Evolutionary conservation across 1,139 yeast species (phyloP), one percentile per base, ranked within the genome.

Genomic region (Taiozyma sp.): DNA sequence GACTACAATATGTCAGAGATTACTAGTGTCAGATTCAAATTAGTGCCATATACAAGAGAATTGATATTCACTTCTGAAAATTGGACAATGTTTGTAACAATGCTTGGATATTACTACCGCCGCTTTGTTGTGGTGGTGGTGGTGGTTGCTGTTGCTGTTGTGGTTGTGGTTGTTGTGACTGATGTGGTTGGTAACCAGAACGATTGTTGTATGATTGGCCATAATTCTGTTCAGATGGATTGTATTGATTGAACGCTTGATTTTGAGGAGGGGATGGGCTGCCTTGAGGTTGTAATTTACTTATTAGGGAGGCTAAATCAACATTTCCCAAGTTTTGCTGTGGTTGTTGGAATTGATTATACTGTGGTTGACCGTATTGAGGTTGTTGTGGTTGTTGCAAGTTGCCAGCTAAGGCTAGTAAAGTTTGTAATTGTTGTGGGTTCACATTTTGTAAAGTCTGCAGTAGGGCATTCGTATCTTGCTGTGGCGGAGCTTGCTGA

Each of bases 41-140:
- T 40, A 14, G 19, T 13, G 19, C 23, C 8, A 24, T 38, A 38
- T n/a, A 32, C 36, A n/a, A 38, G 24, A 38, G 10, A 8, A 19
- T 38, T 14, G 8, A 24, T 24, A 22, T 29, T 45, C 32, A 45
- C 30, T 45, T 50, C 41, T 54, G 52, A 43, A 70, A 57, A 54
- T 68, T 66, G 16, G 70, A 69, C 50, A 70, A 57, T 48, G 70
- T 65, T 46, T 70, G 72, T 54, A 70, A 56, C 47, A 70, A 57
- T 49, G 68, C 64, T 56, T 69, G 71, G 27, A 70, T 72, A 47
- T 64, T 67, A 50, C 61, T 63, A 28, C 64, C 62, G 36, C 65
- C 60, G 51, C 54, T 49, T 47, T 44, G 51, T 27, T 42, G 49
- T 19, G 36, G 47, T 7, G 12, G 49, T 19, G 36, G 47, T 7